Evolutionary conservation across 257 asterid species (phyloP), one percentile per base, ranked within the genome.

Genomic region (Solanum paucissectum): DNA sequence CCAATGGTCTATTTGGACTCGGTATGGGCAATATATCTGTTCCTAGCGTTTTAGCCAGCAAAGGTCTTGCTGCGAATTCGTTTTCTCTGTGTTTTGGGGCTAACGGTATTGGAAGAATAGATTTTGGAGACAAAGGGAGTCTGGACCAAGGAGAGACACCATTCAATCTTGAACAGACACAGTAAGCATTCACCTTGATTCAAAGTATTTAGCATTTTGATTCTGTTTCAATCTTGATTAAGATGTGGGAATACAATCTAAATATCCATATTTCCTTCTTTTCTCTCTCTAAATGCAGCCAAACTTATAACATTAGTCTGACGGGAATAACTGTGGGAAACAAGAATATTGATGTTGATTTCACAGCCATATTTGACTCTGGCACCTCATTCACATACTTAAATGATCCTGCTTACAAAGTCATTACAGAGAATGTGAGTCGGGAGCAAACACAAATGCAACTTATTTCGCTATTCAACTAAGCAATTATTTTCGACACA

Each of bases 21-120:
- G 98, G 99, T 69, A 88, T 95, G 93, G 95, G 92, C 87, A 87
- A 85, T 73, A 44, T 91, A 66, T 97, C 99, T 1, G 97, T 97
- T 83, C 99, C 99, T 34, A 97, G 98, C 92, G 89, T 89, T 29
- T 91, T 96, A 92, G 98, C 99, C 32, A 90, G 83, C 86, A 92
- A 92, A 87, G 98, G 99, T 34, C 92, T 97, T 11, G 91, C 95
- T 14, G 94, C 97, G 32, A 94, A 97, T 91, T 96, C 99, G 36
- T 97, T 97, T 92, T 96, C 98, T 49, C 95, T 97, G 99, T 97
- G 99, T 90, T 97, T 97, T 75, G 96, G 98, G 18, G 90, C 88
- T 20, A 95, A 96, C 88, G 97, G 95, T 84, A 25, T 93, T 37
- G 99, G 99, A 89, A 94, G 99, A 91, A 96, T 97, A 18, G 94